Conservation (phyloP, 2,329 filamentous ascomycete species). For the Incumbomyces delicatus region DNA sequence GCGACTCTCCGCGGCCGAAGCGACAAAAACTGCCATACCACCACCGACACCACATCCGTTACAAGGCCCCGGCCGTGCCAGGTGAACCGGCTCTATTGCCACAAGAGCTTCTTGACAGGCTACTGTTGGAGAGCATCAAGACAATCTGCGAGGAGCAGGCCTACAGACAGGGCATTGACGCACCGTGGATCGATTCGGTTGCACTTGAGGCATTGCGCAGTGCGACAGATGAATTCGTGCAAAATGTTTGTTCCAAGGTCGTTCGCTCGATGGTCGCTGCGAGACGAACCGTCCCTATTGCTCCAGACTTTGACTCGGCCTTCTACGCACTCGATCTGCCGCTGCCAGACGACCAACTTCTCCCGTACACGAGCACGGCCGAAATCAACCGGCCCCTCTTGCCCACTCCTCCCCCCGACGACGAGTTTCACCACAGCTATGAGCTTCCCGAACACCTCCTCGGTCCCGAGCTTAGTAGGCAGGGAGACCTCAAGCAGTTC, state of each 20-base stretch:
- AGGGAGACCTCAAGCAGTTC: conserved; percentile 36
- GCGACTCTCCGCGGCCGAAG: conserved; percentile 19
- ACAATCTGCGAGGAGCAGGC: conserved; percentile 21
- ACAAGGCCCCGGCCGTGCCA: conserved; percentile 21
- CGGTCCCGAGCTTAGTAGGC: conserved; percentile 41
- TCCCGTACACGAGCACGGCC: conserved; percentile 24
- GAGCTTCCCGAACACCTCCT: conserved; percentile 35
- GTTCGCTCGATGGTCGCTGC: conserved; percentile 49
- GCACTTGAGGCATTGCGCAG: conserved; percentile 48
- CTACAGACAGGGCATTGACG: conserved; percentile 14
- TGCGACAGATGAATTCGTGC: conserved; percentile 47
- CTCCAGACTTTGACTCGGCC: conserved; percentile 49
- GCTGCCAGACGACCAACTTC: conserved; percentile 18
- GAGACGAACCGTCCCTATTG: conserved; percentile 46
- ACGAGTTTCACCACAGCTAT: conserved; percentile 26
- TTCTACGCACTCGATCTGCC: conserved; percentile 34
- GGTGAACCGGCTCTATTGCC: conserved; percentile 38
- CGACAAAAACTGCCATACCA: conserved; percentile 31
- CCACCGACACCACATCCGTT: conserved; percentile 33
- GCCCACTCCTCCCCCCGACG: conserved; percentile 32
- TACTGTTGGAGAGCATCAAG: conserved; percentile 47
- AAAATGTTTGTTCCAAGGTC: conserved; percentile 43
- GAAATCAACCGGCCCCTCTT: conserved; percentile 24
- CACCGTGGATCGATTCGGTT: conserved; percentile 37
- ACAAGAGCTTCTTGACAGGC: conserved; percentile 43